Conservation (phyloP, 257 asterid genomes). For the Nicotiana otophora region DNA sequence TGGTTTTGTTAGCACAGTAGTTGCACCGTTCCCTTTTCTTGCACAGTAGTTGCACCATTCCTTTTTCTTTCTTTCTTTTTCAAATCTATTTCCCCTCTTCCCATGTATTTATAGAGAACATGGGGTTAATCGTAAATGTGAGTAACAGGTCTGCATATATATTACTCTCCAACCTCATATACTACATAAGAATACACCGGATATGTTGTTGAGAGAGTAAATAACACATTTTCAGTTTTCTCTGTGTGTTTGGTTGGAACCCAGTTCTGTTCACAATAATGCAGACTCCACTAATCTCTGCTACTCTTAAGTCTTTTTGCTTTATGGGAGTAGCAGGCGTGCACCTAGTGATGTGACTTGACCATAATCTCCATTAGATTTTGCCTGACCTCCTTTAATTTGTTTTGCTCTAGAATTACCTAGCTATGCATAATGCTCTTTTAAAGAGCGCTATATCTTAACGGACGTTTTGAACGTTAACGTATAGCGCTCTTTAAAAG, state of each 20-base stretch:
- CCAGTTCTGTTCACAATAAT: not conserved
- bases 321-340: conserved; percentile 16
- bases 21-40: not conserved
- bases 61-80: not conserved
- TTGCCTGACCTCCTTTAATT: not conserved
- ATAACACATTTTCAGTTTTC: too few species aligned
- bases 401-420: not conserved
- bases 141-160: too few species aligned
- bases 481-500: too few species aligned
- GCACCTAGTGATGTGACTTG: conserved; percentile 27
- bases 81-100: not conserved
- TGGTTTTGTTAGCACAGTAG: not conserved
- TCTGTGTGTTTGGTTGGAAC: not conserved
- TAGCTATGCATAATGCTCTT: too few species aligned
- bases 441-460: too few species aligned
- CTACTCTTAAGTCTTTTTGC: not conserved
- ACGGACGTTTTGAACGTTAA: too few species aligned
- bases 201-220: too few species aligned
- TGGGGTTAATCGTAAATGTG: too few species aligned
- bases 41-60: too few species aligned
- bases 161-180: too few species aligned
- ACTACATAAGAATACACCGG: too few species aligned
- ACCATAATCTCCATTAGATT: conserved; percentile 13
- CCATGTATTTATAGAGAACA: too few species aligned
- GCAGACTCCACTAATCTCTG: not conserved